A percentile compares a stretch with the other conserved stretches of the same genome.
These are phyloP conservation scores for Dipteronia sinensis DNA, from an alignment of 345 rosid species.

Conservation along the genomic window DNA sequence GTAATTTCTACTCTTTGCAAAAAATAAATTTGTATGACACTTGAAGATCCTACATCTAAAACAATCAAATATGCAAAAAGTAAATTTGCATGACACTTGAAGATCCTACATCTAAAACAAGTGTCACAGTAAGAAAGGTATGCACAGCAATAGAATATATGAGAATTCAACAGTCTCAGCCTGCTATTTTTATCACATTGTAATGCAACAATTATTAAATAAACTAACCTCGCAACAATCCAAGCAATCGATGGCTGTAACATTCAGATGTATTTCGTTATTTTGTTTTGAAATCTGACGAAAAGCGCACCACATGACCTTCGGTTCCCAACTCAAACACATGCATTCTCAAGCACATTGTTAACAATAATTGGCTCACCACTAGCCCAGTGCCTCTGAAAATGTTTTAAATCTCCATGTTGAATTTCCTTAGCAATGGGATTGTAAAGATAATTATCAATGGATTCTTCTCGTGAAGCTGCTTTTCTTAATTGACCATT, in stretches of 20 bases:
- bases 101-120: too few relatives aligned
- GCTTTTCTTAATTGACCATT: slow-evolving; percentile 33
- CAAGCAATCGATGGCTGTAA: slow-evolving; percentile 51
- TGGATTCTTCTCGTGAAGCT: slow-evolving; percentile 43
- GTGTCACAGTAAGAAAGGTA: too few relatives aligned
- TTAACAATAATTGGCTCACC: slow-evolving; percentile 64
- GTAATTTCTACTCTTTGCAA: too few relatives aligned
- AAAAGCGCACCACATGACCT: slow-evolving; percentile 74
- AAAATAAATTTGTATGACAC: too few relatives aligned
- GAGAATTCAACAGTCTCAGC: neutral
- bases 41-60: too few relatives aligned
- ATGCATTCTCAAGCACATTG: slow-evolving; percentile 48
- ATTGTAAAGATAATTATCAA: slow-evolving; percentile 52
- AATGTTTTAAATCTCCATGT: slow-evolving; percentile 50
- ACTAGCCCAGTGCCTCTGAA: slow-evolving; percentile 62
- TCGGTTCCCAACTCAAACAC: slow-evolving; percentile 71
- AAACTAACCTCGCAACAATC: slow-evolving; percentile 51
- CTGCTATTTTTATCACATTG: neutral
- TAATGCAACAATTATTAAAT: neutral
- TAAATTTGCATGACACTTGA: too few relatives aligned
- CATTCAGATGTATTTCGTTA: slow-evolving; percentile 31
- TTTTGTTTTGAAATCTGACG: slow-evolving; percentile 42
- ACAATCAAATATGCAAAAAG: too few relatives aligned
- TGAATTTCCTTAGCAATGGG: slow-evolving; percentile 41
- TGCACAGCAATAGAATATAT: neutral